A percentile compares a stretch with the other conserved stretches of the same genome.
These are phyloP conservation scores for Plasmopara muralis DNA, from an alignment of 352 stramenopile genomes.

Conservation along the genomic window DNA sequence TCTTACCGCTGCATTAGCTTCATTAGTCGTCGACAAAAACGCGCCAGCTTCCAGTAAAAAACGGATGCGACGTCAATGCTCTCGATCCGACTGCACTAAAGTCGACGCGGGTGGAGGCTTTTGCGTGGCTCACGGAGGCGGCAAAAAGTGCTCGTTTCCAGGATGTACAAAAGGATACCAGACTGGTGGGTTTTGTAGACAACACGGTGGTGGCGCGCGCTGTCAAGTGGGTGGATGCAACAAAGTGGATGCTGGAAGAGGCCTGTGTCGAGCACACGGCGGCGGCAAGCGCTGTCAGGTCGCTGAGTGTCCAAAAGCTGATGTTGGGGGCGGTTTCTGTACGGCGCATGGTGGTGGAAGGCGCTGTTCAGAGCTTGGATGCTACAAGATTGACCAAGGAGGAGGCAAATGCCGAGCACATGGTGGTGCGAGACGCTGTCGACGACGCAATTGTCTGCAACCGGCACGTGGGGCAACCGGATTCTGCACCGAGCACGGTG, in stretches of 20 bases:
- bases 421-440: constrained; percentile 61
- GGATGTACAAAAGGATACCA: constrained; percentile 75
- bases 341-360: constrained; percentile 71
- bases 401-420: constrained; percentile 75
- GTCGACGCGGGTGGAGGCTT: constrained; percentile 73
- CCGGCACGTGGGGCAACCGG: constrained; percentile 47
- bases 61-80: constrained; percentile 52
- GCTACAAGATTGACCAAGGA: constrained; percentile 77
- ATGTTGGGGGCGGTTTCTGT: constrained; percentile 79
- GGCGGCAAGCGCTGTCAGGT: constrained; percentile 66
- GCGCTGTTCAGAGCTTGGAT: constrained; percentile 59
- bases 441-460: constrained; percentile 41
- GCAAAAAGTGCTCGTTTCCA: constrained; percentile 70
- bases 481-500: constrained; percentile 64
- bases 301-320: constrained; percentile 50
- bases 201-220: constrained; percentile 66
- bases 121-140: constrained; percentile 79
- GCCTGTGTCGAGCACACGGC: constrained; percentile 66
- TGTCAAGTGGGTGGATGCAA: constrained; percentile 63
- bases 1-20: constrained; percentile 6
- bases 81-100: constrained; percentile 45
- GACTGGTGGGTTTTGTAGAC: constrained; percentile 66
- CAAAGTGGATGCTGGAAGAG: constrained; percentile 74
- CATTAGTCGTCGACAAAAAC: constrained; percentile 1
- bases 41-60: constrained; percentile 11